Evolutionary conservation across 306 rosid genomes (phyloP).

Genomic region (Prosopis cineraria): DNA sequence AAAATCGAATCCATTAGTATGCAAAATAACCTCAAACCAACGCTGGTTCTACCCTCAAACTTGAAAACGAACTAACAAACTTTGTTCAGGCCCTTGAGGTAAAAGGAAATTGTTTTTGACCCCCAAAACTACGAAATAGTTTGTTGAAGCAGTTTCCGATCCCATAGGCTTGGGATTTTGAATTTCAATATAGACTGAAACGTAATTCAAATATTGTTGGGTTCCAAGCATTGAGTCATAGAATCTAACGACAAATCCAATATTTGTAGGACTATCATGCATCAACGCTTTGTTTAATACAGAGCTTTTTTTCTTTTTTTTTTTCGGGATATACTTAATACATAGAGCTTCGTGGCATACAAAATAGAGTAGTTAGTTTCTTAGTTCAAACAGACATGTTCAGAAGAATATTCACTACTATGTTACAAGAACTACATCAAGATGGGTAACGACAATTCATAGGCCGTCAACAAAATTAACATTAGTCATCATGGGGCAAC

Average conservation of each 20-base stretch:
- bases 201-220: neutral
- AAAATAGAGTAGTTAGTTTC: neutral
- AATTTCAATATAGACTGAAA: neutral
- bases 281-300: neutral
- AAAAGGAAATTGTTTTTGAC: no score
- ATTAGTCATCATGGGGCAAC: slow-evolving; percentile 8
- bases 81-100: neutral
- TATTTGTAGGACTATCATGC: neutral
- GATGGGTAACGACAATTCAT: neutral
- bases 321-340: neutral
- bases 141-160: neutral
- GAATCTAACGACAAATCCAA: neutral
- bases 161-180: neutral
- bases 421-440: slow-evolving; percentile 21
- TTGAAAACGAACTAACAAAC: neutral
- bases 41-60: neutral
- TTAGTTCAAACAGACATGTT: neutral
- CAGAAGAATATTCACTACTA: neutral
- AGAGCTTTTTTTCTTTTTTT: neutral
- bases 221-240: neutral
- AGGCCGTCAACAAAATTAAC: neutral
- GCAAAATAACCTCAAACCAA: neutral
- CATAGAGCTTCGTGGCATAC: neutral
- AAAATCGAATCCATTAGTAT: neutral
- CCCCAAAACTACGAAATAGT: neutral